These are phyloP conservation scores for Paecilomyces sp. DNA, from an alignment of 2,329 filamentous ascomycete genomes.

Conservation along the genomic window DNA sequence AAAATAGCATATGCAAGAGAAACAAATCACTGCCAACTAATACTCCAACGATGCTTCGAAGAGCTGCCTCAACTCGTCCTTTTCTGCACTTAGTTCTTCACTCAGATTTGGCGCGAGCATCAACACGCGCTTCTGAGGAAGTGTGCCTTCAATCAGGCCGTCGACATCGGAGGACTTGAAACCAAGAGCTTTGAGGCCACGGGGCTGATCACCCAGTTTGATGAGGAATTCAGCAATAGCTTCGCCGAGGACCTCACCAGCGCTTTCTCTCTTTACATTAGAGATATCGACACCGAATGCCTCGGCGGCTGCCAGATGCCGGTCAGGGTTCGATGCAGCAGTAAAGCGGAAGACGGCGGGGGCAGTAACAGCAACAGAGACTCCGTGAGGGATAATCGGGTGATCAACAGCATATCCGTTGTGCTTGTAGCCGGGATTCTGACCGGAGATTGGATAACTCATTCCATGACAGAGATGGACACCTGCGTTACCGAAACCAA, in stretches of 20 bases:
- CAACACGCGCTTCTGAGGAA: conserved; percentile 83
- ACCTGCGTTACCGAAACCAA: conserved; percentile 95
- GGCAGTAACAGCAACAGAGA: conserved; percentile 87
- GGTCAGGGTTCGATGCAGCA: conserved; percentile 80
- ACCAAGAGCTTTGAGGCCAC: conserved; percentile 74
- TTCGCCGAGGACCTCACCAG: conserved; percentile 80
- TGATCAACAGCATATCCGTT: conserved; percentile 69
- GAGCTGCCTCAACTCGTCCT: conserved; percentile 61
- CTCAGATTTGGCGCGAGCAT: conserved; percentile 82
- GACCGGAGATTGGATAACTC: conserved; percentile 94
- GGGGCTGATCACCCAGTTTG: conserved; percentile 81
- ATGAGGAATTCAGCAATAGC: conserved; percentile 75
- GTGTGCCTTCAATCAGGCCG: conserved; percentile 81
- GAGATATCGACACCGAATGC: conserved; percentile 84
- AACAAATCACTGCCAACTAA: conserved; percentile 20
- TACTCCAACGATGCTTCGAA: conserved; percentile 59
- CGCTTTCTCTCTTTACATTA: conserved; percentile 80
- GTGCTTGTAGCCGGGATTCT: conserved; percentile 88
- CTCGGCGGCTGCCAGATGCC: conserved; percentile 83
- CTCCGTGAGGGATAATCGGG: conserved; percentile 89
- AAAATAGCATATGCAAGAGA: neutral
- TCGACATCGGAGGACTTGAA: conserved; percentile 72
- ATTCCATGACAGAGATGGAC: conserved; percentile 88
- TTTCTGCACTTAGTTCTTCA: conserved; percentile 61
- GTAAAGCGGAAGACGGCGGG: conserved; percentile 95